A percentile compares a stretch with the other conserved stretches of the same genome.
Evolutionary conservation across 257 asterid species (phyloP).

Genomic region (Penstemon newberryi): DNA sequence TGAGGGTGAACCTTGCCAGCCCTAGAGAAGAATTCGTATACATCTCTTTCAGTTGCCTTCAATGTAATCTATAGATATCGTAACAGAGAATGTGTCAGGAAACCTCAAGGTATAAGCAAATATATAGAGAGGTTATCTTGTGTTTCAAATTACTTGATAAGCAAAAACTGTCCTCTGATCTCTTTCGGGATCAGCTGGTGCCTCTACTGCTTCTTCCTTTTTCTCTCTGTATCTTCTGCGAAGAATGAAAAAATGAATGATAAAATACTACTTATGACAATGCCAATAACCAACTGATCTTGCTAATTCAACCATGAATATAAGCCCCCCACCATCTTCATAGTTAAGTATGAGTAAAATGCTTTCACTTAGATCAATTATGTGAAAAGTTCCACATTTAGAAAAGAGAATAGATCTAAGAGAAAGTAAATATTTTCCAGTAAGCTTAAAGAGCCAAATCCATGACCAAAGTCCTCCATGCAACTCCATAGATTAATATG

Average conservation of each 20-base stretch:
- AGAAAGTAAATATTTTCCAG: constrained; percentile 48
- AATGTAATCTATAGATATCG: constrained; percentile 48
- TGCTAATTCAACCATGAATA: constrained; percentile 35
- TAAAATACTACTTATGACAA: constrained; percentile 8
- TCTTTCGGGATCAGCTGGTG: constrained; percentile 67
- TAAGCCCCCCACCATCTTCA: constrained; percentile 38
- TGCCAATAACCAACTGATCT: constrained; percentile 16
- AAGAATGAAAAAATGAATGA: constrained; percentile 10
- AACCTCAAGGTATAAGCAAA: constrained; percentile 28
- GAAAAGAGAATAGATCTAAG: constrained; percentile 42
- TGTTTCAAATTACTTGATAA: constrained; percentile 56
- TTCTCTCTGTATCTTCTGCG: constrained; percentile 64
- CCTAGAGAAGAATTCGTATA: constrained; percentile 66
- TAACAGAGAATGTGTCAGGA: constrained; percentile 28
- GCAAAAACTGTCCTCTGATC: constrained; percentile 80
- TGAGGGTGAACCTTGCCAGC: constrained; percentile 64
- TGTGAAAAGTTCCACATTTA: constrained; percentile 39
- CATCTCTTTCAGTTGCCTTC: constrained; percentile 71
- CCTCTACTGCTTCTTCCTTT: constrained; percentile 51
- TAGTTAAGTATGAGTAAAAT: constrained; percentile 33
- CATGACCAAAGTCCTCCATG: constrained; percentile 58
- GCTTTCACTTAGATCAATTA: constrained; percentile 40
- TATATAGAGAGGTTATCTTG: constrained; percentile 13
- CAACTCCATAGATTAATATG: constrained; percentile 62
- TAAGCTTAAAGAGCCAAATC: constrained; percentile 54